phyloP scores from a whole-genome alignment of 176 grass and related monocot genomes.

The Aegilops longissima region DNA sequence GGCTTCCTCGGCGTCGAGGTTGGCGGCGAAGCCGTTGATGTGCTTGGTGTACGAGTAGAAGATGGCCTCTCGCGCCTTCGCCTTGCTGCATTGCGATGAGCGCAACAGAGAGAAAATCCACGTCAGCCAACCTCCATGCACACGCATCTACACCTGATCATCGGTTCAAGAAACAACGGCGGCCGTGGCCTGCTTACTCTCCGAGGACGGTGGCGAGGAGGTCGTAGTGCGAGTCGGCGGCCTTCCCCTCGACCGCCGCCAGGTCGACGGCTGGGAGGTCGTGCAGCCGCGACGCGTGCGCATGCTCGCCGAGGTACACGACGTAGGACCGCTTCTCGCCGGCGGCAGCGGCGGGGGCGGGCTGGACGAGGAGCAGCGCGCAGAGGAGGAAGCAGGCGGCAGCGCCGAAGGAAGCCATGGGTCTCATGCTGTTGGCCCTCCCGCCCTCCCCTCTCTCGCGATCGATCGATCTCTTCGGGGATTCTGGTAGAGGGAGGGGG shows the following conservation, averaged over 20 bases:
- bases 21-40: conserved; percentile 97
- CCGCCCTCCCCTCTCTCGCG: background rate
- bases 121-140: no score
- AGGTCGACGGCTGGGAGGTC: conserved; percentile 17
- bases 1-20: conserved; percentile 59
- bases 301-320: conserved; percentile 81
- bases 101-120: background rate
- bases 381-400: background rate
- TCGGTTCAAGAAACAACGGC: background rate
- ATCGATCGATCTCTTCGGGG: background rate
- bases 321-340: conserved; percentile 57
- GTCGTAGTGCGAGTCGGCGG: conserved; percentile 51
- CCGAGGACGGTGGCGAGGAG: conserved; percentile 73
- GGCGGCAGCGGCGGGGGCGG: background rate
- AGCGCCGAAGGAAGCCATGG: background rate
- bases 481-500: background rate
- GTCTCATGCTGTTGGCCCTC: background rate
- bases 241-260: conserved; percentile 26
- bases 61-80: conserved; percentile 83
- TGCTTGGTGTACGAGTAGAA: conserved; percentile 95
- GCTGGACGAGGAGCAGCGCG: background rate
- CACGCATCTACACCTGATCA: background rate
- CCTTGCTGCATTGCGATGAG: conserved; percentile 50
- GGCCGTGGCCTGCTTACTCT: conserved; percentile 41
- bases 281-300: conserved; percentile 36